A percentile compares a stretch with the other conserved stretches of the same genome.
phyloP scores from a whole-genome alignment of 1,284 basidiomycete genomes.

The Fistulina hepatica region DNA sequence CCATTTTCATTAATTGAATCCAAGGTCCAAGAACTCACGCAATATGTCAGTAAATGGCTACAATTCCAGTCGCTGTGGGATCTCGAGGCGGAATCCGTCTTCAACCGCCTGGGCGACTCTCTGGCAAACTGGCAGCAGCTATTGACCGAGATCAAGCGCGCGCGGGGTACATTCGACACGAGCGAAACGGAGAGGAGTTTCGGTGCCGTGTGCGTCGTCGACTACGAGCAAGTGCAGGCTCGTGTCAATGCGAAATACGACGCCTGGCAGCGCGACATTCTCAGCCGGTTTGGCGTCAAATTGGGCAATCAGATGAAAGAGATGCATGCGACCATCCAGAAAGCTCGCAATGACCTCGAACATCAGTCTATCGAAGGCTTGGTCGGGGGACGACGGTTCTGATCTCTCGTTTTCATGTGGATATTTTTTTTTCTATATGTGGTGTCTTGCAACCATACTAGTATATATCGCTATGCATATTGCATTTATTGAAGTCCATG shows the following conservation, averaged over 20 bases:
- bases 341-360: conserved; percentile 91
- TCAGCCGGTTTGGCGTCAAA: conserved; percentile 86
- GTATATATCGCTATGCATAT: conserved; percentile 4
- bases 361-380: conserved; percentile 63
- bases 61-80: conserved; percentile 99
- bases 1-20: conserved; percentile 83
- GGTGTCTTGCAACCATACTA: not conserved
- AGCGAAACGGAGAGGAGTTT: conserved; percentile 89
- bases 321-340: conserved; percentile 85
- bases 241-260: conserved; percentile 99
- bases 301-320: conserved; percentile 93
- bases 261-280: conserved; percentile 92
- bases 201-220: conserved; percentile 87
- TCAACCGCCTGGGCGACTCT: conserved; percentile 88
- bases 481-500: too few relatives aligned
- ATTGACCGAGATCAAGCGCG: conserved; percentile 91
- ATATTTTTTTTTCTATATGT: conserved; percentile 5
- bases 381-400: conserved; percentile 30
- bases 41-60: conserved; percentile 95
- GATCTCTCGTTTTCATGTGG: conserved; percentile 13
- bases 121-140: conserved; percentile 91
- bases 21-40: conserved; percentile 79
- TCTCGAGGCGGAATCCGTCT: conserved; percentile 92
- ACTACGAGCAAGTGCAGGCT: conserved; percentile 96
- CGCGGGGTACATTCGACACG: conserved; percentile 93